A percentile compares a stretch with the other conserved stretches of the same genome.
These are phyloP conservation scores for Hypholoma fasciculare DNA, from an alignment of 768 basidiomycete species.

Conservation along the genomic window DNA sequence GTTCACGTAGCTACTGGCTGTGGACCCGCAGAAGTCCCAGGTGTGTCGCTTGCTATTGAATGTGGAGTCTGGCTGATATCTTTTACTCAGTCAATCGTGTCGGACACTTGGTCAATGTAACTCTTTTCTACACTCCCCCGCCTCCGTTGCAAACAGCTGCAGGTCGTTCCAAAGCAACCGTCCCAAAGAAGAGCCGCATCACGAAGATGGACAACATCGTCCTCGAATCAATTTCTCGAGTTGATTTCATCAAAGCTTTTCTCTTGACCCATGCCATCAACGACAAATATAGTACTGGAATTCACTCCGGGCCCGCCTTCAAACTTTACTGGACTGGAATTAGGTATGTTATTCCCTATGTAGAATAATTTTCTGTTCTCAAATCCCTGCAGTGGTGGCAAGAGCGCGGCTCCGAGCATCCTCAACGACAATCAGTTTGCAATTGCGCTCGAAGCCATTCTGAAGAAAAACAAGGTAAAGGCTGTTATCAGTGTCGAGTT, in stretches of 20 bases:
- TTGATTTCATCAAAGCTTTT: slow-evolving; percentile 13
- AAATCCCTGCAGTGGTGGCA: slow-evolving; percentile 7
- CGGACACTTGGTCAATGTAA: no score
- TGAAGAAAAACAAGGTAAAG: slow-evolving; percentile 11
- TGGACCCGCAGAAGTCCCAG: no score
- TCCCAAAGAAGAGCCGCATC: no score
- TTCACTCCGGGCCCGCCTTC: slow-evolving; percentile 21
- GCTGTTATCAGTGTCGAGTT: slow-evolving; percentile 15
- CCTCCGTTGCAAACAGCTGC: no score
- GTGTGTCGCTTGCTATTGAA: no score
- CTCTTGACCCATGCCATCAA: slow-evolving; percentile 10
- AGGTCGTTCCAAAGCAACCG: no score
- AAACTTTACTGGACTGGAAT: slow-evolving; percentile 17
- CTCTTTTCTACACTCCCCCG: no score
- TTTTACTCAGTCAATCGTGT: no score
- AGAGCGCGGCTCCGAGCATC: slow-evolving; percentile 7
- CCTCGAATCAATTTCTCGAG: slow-evolving; percentile 1
- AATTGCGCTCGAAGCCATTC: slow-evolving; percentile 6
- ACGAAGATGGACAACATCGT: not conserved
- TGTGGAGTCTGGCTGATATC: no score
- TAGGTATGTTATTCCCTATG: not conserved
- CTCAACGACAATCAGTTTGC: slow-evolving; percentile 11
- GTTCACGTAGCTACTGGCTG: no score
- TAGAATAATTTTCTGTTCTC: not conserved
- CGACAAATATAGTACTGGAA: slow-evolving; percentile 16